phyloP scores from a whole-genome alignment of 2,329 filamentous ascomycete genomes.

The Clarireedia homoeocarpa region DNA sequence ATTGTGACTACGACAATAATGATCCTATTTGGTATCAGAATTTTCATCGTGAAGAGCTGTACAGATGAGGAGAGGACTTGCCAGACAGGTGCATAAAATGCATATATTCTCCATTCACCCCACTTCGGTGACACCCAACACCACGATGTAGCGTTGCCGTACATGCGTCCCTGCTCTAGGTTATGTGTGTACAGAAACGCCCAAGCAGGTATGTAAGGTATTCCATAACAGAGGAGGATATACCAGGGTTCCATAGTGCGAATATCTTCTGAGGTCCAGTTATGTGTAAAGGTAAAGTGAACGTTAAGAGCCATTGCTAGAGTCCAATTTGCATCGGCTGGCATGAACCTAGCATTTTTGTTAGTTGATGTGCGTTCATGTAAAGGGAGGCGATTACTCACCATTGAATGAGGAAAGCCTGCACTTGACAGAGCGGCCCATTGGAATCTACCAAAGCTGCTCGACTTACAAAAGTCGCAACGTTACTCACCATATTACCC shows the following conservation, averaged over 20 bases:
- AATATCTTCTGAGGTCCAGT: slow-evolving; percentile 58
- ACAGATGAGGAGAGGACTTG: no score
- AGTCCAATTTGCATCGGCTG: slow-evolving; percentile 68
- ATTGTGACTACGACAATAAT: no score
- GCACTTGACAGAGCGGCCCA: slow-evolving; percentile 51
- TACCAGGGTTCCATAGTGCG: slow-evolving; percentile 65
- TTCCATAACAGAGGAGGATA: slow-evolving; percentile 60
- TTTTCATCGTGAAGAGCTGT: no score
- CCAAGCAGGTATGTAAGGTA: slow-evolving; percentile 37
- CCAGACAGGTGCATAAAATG: slow-evolving; percentile 55
- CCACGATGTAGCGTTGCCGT: slow-evolving; percentile 45
- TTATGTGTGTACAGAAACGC: no score
- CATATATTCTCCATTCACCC: slow-evolving; percentile 64
- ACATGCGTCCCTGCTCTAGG: no score
- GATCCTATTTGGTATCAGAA: no score
- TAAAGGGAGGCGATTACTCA: slow-evolving; percentile 34
- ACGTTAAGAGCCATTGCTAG: slow-evolving; percentile 80
- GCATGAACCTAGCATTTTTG: slow-evolving; percentile 57
- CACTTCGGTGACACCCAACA: slow-evolving; percentile 66
- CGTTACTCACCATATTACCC: slow-evolving; percentile 71
- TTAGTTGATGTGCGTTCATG: not conserved
- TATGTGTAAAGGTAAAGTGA: slow-evolving; percentile 71
- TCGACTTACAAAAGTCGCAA: slow-evolving; percentile 37
- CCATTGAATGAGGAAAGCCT: slow-evolving; percentile 78
- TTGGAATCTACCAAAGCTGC: slow-evolving; percentile 15